Evolutionary conservation across 306 rosid genomes (phyloP).

Genomic region (Lathyrus oleraceus): DNA sequence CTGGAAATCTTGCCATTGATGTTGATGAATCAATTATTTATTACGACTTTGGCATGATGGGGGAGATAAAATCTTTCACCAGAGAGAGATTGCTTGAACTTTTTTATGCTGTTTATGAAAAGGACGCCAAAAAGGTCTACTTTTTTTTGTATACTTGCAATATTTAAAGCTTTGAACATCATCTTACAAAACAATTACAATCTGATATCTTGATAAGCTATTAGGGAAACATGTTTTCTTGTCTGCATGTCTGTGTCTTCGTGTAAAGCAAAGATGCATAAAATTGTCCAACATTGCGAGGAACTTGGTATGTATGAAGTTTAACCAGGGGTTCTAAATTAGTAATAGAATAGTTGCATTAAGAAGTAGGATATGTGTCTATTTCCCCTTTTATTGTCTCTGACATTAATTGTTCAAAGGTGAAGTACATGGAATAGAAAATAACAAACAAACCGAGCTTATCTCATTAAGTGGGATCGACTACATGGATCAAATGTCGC

Average conservation of each 20-base stretch:
- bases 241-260: not conserved
- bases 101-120: constrained; percentile 81
- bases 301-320: constrained; percentile 9
- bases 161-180: not conserved
- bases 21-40: constrained; percentile 78
- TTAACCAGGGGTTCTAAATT: not conserved
- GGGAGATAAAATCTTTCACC: constrained; percentile 87
- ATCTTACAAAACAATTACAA: not conserved
- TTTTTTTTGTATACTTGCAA: constrained; percentile 22
- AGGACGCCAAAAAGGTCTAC: constrained; percentile 85
- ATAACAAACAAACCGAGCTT: too few species aligned
- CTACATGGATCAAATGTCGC: too few species aligned
- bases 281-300: not conserved
- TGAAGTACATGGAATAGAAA: too few species aligned
- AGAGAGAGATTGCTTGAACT: constrained; percentile 86
- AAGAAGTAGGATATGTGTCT: not conserved
- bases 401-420: too few species aligned
- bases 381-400: not conserved
- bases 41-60: constrained; percentile 99
- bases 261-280: constrained; percentile 2
- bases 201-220: constrained; percentile 25
- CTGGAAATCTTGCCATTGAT: constrained; percentile 90
- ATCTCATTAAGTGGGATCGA: too few species aligned
- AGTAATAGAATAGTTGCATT: not conserved
- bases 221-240: not conserved